Evolutionary conservation across 176 grass and related monocot genomes (phyloP).

Genomic region (Oryza glumipatula): DNA sequence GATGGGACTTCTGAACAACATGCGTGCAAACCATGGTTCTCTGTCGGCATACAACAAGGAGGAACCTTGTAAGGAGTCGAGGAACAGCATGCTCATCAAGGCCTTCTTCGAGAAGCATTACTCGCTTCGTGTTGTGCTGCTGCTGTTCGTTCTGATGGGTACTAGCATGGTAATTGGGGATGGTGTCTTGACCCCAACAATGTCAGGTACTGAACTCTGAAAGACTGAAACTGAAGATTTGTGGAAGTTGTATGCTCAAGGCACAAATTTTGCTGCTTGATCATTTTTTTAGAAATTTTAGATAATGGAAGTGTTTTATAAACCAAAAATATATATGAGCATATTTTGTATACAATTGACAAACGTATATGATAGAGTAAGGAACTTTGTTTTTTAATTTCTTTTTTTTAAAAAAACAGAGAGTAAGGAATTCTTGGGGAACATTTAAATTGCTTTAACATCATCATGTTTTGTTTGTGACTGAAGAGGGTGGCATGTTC

Average conservation of each 20-base stretch:
- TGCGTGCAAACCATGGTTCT: slow-evolving; percentile 40
- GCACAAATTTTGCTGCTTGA: background rate
- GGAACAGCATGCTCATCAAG: slow-evolving; percentile 60
- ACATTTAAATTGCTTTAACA: background rate
- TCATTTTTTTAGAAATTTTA: background rate
- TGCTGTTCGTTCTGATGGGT: slow-evolving; percentile 82
- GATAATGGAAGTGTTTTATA: background rate
- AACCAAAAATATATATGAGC: background rate
- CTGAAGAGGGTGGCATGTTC: slow-evolving; percentile 39
- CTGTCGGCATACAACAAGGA: slow-evolving; percentile 46
- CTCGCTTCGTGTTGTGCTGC: slow-evolving; percentile 53
- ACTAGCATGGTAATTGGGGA: slow-evolving; percentile 94
- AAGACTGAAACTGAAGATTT: background rate
- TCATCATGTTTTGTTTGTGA: background rate
- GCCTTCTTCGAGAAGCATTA: slow-evolving; percentile 70
- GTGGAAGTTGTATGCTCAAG: background rate
- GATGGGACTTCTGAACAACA: slow-evolving; percentile 71
- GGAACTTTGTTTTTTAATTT: background rate
- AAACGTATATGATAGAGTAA: background rate
- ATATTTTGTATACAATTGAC: background rate
- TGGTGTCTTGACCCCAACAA: slow-evolving; percentile 81
- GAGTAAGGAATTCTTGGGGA: background rate
- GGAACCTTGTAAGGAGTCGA: slow-evolving; percentile 45
- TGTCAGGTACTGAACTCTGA: slow-evolving; percentile 65
- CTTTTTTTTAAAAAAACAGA: background rate